A percentile compares a stretch with the other conserved stretches of the same genome.
Conservation (phyloP, 345 rosid species). For the Combretum micranthum region DNA sequence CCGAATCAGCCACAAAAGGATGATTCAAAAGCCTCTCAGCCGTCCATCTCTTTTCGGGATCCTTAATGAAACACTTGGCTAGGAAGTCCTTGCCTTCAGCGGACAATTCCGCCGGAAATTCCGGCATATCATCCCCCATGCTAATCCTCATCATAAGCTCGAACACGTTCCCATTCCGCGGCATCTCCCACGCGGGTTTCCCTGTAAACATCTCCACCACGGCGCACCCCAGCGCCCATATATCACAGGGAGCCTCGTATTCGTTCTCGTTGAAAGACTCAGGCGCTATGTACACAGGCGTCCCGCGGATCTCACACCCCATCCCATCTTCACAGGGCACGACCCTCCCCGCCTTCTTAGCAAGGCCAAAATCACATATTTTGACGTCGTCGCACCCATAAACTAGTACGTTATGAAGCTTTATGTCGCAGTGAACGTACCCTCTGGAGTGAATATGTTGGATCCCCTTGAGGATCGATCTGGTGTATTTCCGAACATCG, state of each 20-base stretch:
- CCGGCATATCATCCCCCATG: constrained; percentile 45
- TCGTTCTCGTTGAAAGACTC: constrained; percentile 53
- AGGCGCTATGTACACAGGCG: constrained; percentile 75
- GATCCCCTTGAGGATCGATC: constrained; percentile 50
- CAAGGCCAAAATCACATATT: constrained; percentile 75
- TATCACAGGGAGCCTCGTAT: constrained; percentile 64
- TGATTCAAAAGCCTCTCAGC: constrained; percentile 70
- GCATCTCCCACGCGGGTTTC: constrained; percentile 48
- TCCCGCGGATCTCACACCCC: constrained; percentile 46
- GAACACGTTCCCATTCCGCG: constrained; percentile 21
- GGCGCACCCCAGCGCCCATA: constrained; percentile 84
- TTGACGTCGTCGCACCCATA: constrained; percentile 30
- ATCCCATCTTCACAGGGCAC: background rate
- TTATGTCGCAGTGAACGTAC: constrained; percentile 43
- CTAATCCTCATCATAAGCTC: constrained; percentile 53
- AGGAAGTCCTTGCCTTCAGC: constrained; percentile 70
- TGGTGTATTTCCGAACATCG: constrained; percentile 38
- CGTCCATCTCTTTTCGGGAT: constrained; percentile 56
- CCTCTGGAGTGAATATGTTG: constrained; percentile 52
- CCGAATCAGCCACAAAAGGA: constrained; percentile 34
- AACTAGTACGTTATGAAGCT: constrained; percentile 32
- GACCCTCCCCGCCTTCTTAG: constrained; percentile 29
- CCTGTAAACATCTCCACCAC: constrained; percentile 77
- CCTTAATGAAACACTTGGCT: constrained; percentile 47
- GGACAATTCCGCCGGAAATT: constrained; percentile 47